Conservation (phyloP, 805 yeast species). For the Pachysolen tannophilus region DNA sequence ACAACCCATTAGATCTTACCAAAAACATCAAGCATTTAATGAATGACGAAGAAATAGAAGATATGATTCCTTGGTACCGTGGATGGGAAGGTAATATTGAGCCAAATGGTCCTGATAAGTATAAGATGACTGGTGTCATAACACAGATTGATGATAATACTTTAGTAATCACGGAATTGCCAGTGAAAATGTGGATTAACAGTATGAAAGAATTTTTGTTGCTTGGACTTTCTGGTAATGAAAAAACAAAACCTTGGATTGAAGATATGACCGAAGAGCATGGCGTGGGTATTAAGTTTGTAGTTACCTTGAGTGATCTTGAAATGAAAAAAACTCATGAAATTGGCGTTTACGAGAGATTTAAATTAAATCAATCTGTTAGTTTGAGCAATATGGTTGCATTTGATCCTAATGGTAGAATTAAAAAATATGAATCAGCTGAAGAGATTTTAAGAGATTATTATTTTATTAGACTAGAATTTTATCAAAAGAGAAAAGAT, state of each 20-base stretch:
- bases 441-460: conserved; percentile 78
- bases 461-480: conserved; percentile 79
- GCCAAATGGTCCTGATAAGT: conserved; percentile 56
- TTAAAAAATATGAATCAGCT: conserved; percentile 70
- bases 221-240: conserved; percentile 67
- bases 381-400: conserved; percentile 89
- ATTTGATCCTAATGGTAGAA: conserved; percentile 82
- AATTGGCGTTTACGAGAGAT: conserved; percentile 77
- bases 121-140: conserved; percentile 69
- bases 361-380: conserved; percentile 64
- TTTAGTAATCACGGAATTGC: conserved; percentile 85
- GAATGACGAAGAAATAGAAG: conserved; percentile 60
- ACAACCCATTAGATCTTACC: conserved; percentile 79
- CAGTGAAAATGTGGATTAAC: conserved; percentile 88
- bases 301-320: conserved; percentile 62
- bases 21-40: conserved; percentile 64
- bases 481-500: conserved; percentile 87
- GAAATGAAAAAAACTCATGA: conserved; percentile 76
- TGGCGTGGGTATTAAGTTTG: conserved; percentile 69
- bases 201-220: conserved; percentile 80
- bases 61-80: conserved; percentile 87
- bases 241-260: conserved; percentile 75
- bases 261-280: conserved; percentile 95
- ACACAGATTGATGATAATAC: conserved; percentile 70
- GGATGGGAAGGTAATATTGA: conserved; percentile 91